Base-by-base conservation (phyloP, 305 asterid species). In the Coffea humblotiana region DNA sequence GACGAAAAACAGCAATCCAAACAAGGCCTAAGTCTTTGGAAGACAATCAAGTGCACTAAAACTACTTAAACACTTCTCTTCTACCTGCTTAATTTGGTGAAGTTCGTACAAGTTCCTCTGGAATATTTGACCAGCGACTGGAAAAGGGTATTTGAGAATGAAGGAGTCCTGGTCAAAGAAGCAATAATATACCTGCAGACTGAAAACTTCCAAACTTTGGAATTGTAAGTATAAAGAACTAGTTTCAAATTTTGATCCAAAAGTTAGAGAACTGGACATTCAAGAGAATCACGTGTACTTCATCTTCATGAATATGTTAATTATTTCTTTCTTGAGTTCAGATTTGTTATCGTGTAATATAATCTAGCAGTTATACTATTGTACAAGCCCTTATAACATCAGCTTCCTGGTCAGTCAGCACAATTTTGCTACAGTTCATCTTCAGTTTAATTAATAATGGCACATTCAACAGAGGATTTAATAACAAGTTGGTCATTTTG, bases 121-220 rank as follows among this genome's bases (percentile, higher is more conserved):
- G 76, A 23, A 71, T 71, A 68, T 74, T 67, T 73, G 76, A 73
- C 79, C 79, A 66, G 12, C 15, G 23, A 60, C 49, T 25, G 21
- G 32, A 73, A 16, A 58, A 56, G 29, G 74, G 40, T 27, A 76
- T 43, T 77, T 64, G 81, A 72, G 40, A 82, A 23, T 13, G 72
- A 68, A 78, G 21, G 58, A 76, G 12, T 58, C 48, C 35, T 10
- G 43, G 64, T 79, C 73, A 35, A 70, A 77, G 61, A 71, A 75
- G 80, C 74, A 60, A 70, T 52, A 27, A 72, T 12, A n/a, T 45
- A 19, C 4, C 69, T 12, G 67, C 37, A 48, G 63, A 40, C 12
- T 21, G 54, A 51, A 64, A 45, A 18, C 19, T 47, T 76, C 72
- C 63, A 64, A 64, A 27, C 48, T 25, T 63, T 76, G 25, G 47